phyloP scores from a whole-genome alignment of 148 eudicot species.

The Chenopodium suecicum region DNA sequence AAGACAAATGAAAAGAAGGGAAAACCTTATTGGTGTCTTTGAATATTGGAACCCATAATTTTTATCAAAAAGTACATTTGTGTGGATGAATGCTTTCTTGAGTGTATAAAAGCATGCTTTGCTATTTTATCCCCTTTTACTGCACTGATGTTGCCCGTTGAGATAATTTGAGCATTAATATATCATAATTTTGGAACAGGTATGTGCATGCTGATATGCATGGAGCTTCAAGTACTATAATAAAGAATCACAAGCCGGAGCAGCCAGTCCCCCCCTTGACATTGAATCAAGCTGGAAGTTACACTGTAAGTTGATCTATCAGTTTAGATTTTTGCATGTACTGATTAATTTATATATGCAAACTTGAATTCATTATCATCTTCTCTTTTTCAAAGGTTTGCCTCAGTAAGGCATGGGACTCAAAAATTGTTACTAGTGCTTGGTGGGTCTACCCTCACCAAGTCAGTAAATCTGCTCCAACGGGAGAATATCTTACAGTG shows the following conservation, averaged over 20 bases:
- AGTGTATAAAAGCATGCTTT: not conserved
- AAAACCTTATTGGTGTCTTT: not conserved
- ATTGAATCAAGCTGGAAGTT: slow-evolving; percentile 93
- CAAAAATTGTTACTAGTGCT: slow-evolving; percentile 98
- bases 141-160: not conserved
- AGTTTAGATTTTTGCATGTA: not conserved
- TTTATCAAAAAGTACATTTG: not conserved
- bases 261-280: slow-evolving; percentile 90
- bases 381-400: slow-evolving; percentile 57
- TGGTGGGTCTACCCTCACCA: slow-evolving; percentile 99
- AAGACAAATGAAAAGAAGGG: not conserved
- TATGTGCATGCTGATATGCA: slow-evolving; percentile 98
- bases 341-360: too few relatives aligned
- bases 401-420: slow-evolving; percentile 98
- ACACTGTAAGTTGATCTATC: slow-evolving; percentile 58
- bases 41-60: not conserved
- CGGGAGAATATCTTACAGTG: slow-evolving; percentile 95
- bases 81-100: not conserved
- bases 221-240: slow-evolving; percentile 97
- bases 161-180: not conserved
- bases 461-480: slow-evolving; percentile 98
- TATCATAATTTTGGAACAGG: slow-evolving; percentile 38
- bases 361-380: slow-evolving; percentile 2
- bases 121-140: not conserved
- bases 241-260: slow-evolving; percentile 95